Percentiles rank a stretch among this genome's conserved stretches.
phyloP scores from a whole-genome alignment of 352 stramenopile genomes.

The Blastocystis sp. region DNA sequence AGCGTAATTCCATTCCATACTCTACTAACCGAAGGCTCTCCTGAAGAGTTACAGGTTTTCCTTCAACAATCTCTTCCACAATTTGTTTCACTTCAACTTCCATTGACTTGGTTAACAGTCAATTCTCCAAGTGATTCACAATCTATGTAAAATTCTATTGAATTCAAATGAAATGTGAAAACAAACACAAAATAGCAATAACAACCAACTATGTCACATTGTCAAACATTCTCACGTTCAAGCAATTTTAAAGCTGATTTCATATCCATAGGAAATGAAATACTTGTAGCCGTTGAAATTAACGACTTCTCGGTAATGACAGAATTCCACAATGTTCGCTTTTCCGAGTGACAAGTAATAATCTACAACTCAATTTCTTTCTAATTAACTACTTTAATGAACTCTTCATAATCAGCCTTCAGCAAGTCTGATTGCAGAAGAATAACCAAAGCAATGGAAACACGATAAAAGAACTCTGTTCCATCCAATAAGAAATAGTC shows the following conservation, averaged over 20 bases:
- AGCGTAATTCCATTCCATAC: background rate
- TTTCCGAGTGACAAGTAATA: conserved; percentile 24
- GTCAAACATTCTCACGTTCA: conserved; percentile 21
- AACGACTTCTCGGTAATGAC: background rate
- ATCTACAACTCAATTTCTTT: background rate
- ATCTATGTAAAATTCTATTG: background rate
- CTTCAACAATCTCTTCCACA: background rate
- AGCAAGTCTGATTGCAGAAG: background rate
- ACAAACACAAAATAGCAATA: background rate
- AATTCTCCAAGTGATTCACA: background rate
- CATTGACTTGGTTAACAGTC: background rate
- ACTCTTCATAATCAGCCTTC: conserved; percentile 17
- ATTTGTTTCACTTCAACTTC: background rate
- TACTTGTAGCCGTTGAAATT: background rate
- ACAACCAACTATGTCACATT: background rate
- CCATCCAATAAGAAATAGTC: conserved; percentile 3
- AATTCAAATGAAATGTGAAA: background rate
- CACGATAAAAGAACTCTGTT: conserved; percentile 10
- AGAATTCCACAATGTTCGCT: background rate
- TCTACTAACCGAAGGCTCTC: background rate
- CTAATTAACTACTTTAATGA: background rate
- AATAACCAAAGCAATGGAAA: background rate
- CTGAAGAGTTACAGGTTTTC: background rate
- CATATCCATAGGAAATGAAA: conserved; percentile 1
- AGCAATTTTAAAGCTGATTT: background rate